Conservation (phyloP, 257 asterid species). For the Przewalskia tangutica region DNA sequence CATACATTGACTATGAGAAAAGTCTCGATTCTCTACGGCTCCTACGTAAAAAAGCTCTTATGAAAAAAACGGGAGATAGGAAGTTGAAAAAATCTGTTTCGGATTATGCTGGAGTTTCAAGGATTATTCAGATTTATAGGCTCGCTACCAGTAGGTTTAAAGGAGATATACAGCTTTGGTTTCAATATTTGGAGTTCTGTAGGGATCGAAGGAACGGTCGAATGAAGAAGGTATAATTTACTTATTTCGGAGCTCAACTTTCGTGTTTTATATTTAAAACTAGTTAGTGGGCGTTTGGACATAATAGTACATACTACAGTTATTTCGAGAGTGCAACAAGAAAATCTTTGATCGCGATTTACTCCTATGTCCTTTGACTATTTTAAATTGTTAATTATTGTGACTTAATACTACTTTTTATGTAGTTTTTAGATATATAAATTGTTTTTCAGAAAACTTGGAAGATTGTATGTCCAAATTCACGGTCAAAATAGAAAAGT, state of each 20-base stretch:
- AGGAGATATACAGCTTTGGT: slow-evolving; percentile 87
- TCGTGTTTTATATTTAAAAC: not conserved
- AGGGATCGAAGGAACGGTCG: slow-evolving; percentile 57
- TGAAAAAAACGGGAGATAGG: slow-evolving; percentile 24
- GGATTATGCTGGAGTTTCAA: slow-evolving; percentile 59
- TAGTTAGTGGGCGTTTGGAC: not conserved
- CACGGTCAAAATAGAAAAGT: too few species aligned
- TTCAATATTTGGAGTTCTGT: slow-evolving; percentile 89
- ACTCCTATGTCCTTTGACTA: too few species aligned
- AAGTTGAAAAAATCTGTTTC: slow-evolving; percentile 52
- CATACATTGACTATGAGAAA: slow-evolving; percentile 75
- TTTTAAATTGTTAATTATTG: too few species aligned
- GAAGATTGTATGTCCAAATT: too few species aligned
- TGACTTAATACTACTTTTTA: too few species aligned
- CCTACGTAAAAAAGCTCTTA: slow-evolving; percentile 42
- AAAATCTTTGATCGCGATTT: too few species aligned
- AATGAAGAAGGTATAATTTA: slow-evolving; percentile 61
- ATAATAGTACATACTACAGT: too few species aligned
- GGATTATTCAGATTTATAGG: slow-evolving; percentile 65
- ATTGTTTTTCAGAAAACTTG: too few species aligned
- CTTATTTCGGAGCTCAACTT: not conserved
- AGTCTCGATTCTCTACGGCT: slow-evolving; percentile 59
- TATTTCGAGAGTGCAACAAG: too few species aligned
- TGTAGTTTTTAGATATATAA: too few species aligned
- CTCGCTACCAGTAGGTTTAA: slow-evolving; percentile 78